phyloP scores from a whole-genome alignment of 345 rosid species.

The Gossypium herbaceum region DNA sequence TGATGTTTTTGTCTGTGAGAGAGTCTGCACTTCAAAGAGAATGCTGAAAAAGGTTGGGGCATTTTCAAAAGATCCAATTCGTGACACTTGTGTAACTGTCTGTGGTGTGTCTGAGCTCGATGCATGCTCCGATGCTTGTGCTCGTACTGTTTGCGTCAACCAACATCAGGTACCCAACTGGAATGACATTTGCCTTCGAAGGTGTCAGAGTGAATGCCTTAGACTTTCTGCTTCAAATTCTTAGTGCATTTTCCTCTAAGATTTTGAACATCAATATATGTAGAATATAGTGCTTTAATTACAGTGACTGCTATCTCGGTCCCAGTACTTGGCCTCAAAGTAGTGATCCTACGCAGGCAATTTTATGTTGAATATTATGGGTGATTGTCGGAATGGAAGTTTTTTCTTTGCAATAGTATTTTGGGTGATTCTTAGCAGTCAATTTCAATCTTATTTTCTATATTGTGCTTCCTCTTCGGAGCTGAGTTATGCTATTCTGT shows the following conservation, averaged over 20 bases:
- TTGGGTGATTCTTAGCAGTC: not conserved
- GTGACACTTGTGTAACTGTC: conserved; percentile 53
- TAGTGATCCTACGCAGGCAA: not conserved
- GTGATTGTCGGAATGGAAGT: not conserved
- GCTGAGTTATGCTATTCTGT: not conserved
- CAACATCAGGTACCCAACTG: not conserved
- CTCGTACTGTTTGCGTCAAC: not conserved
- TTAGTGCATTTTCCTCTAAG: not conserved
- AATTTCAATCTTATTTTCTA: not conserved
- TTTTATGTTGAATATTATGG: not conserved
- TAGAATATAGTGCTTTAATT: not conserved
- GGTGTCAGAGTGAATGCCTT: conserved; percentile 3
- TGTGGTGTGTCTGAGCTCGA: not conserved
- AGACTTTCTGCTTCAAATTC: not conserved
- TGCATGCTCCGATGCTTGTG: not conserved
- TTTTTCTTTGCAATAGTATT: not conserved
- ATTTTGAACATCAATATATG: not conserved
- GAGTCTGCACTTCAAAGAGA: conserved; percentile 88
- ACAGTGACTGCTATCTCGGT: not conserved
- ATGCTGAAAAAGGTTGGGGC: conserved; percentile 82
- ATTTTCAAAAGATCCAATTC: conserved; percentile 69
- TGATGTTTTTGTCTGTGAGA: conserved; percentile 79
- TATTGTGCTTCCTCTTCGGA: not conserved
- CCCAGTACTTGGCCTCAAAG: conserved; percentile 1
- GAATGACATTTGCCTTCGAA: not conserved